Evolutionary conservation across 352 stramenopile species (phyloP).

Genomic region (Phytophthora quininea): DNA sequence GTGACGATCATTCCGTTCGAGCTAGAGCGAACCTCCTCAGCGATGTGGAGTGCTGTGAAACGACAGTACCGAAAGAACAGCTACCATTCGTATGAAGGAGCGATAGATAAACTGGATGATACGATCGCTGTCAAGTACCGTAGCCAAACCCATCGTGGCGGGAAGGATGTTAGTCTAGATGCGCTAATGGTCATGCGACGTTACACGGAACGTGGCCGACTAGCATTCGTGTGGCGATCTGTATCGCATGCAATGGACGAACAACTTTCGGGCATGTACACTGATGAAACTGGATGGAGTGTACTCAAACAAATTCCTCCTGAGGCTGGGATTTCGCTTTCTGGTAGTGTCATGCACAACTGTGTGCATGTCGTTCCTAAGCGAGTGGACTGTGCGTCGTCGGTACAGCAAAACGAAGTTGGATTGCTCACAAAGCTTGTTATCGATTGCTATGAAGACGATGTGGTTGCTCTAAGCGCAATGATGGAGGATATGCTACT

Average conservation of each 20-base stretch:
- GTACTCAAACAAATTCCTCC: slow-evolving; percentile 50
- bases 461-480: slow-evolving; percentile 49
- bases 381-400: slow-evolving; percentile 21
- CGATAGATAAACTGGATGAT: slow-evolving; percentile 25
- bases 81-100: slow-evolving; percentile 35
- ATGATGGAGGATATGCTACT: slow-evolving; percentile 63
- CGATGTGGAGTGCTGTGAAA: slow-evolving; percentile 44
- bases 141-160: slow-evolving; percentile 31
- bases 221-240: slow-evolving; percentile 62
- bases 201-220: slow-evolving; percentile 47
- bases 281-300: slow-evolving; percentile 71
- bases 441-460: slow-evolving; percentile 60
- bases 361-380: slow-evolving; percentile 52
- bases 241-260: slow-evolving; percentile 41
- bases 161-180: slow-evolving; percentile 34
- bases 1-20: slow-evolving; percentile 53
- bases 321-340: slow-evolving; percentile 19
- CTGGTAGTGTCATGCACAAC: slow-evolving; percentile 49
- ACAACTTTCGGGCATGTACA: slow-evolving; percentile 55
- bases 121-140: slow-evolving; percentile 55
- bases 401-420: slow-evolving; percentile 29
- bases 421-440: slow-evolving; percentile 60
- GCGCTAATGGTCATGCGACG: slow-evolving; percentile 54
- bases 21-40: slow-evolving; percentile 33
- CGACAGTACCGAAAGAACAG: slow-evolving; percentile 42